Evolutionary conservation across 495 filamentous ascomycete species (phyloP), one percentile per base, ranked within the genome.

Genomic region (Daldinia vernicosa): DNA sequence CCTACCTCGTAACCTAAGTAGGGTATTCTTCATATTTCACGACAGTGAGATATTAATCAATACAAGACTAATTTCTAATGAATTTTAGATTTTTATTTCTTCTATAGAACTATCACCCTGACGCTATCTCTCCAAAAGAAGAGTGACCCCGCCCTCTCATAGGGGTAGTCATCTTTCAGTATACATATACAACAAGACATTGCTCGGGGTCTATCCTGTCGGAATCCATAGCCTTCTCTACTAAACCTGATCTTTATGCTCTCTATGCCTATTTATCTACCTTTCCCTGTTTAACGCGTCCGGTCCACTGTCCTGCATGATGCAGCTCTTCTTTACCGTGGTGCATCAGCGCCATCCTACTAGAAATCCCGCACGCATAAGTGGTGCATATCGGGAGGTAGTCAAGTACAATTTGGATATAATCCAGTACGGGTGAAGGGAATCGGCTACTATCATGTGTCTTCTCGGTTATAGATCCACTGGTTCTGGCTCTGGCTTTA

Each of bases 401-500:
- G 58, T 66, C 52, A 33, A 72, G 45, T 64, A 72, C 52, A 71
- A 51, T 30, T 56, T 67, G 47, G 68, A 69, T n/a, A 35, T 35
- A 50, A 54, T 40, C 58, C 56, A 69, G 64, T 58, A 53, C 50
- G 56, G 27, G 7, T 37, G 24, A 60, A 45, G 15, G 22, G 28
- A 45, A 59, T 52, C 66, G 67, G 51, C 43, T 62, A 22, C 17
- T 32, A 45, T 17, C 50, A 51, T 54, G 37, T 24, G 11, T 43
- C 9, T 45, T 27, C 35, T 52, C 17, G 50, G 37, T 63, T 66
- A 76, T 69, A 74, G 65, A 17, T n/a, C 57, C 53, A 65, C 63
- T 0, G 78, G 79, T 59, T 84, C 78, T 14, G 72, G 64, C 50
- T 84, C 78, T 14, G 72, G 64, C 50, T 82, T 85, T 57, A 93